Percentiles rank a stretch among this genome's conserved stretches.
Evolutionary conservation across 1,284 basidiomycete genomes (phyloP).

Genomic region (Wolfiporia cocos): DNA sequence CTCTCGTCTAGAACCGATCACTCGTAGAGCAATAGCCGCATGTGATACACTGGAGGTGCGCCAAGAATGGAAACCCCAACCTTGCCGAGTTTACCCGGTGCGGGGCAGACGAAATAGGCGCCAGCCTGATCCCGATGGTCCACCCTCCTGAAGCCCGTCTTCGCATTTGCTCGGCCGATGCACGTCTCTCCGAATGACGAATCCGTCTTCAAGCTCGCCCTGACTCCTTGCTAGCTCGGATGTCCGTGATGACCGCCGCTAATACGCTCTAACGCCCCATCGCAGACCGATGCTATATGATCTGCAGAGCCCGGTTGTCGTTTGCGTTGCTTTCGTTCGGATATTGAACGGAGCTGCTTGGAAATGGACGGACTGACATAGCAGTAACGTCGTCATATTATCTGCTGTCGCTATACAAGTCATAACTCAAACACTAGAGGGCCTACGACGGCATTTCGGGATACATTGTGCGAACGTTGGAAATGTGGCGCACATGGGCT

Average conservation of each 20-base stretch:
- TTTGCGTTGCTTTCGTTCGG: too few species aligned
- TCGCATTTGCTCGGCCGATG: slow-evolving; percentile 9
- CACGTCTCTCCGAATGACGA: too few species aligned
- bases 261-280: slow-evolving; percentile 17
- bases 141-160: background rate
- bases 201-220: too few species aligned
- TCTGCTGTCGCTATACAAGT: too few species aligned
- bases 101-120: slow-evolving; percentile 12
- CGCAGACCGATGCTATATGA: slow-evolving; percentile 1
- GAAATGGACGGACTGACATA: too few species aligned
- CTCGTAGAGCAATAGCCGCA: slow-evolving; percentile 10
- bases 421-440: too few species aligned
- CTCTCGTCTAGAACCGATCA: slow-evolving; percentile 10
- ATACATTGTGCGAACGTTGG: too few species aligned
- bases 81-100: slow-evolving; percentile 17
- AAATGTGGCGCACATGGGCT: too few species aligned
- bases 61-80: slow-evolving; percentile 9
- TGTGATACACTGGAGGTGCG: slow-evolving; percentile 16
- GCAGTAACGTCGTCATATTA: too few species aligned
- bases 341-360: too few species aligned
- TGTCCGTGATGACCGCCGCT: slow-evolving; percentile 4
- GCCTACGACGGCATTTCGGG: too few species aligned
- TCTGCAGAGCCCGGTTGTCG: background rate
- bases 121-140: slow-evolving; percentile 4
- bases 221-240: background rate